Evolutionary conservation across 306 rosid species (phyloP).

Genomic region (Mimosa bimucronata): DNA sequence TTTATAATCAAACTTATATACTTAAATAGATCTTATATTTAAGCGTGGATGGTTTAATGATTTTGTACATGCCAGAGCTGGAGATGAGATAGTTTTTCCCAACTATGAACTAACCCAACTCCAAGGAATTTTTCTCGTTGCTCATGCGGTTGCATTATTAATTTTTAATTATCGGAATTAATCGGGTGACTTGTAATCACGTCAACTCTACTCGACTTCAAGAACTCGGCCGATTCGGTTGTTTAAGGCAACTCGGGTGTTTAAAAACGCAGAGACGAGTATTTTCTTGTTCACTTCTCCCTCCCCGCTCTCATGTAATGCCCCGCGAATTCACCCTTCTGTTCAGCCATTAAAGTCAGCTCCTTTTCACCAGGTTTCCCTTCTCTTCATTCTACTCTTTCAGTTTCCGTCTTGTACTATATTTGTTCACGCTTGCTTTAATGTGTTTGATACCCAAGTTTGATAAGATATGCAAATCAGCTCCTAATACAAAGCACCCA

Average conservation of each 20-base stretch:
- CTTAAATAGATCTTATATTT: too few relatives aligned
- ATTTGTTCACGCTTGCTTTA: slow-evolving; percentile 4
- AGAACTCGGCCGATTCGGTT: slow-evolving; percentile 38
- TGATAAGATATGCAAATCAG: slow-evolving; percentile 48
- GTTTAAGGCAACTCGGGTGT: slow-evolving; percentile 27
- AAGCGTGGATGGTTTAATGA: too few relatives aligned
- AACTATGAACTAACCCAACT: neutral
- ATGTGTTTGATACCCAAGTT: slow-evolving; percentile 31
- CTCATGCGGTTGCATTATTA: neutral
- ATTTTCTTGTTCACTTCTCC: slow-evolving; percentile 37
- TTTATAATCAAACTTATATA: too few relatives aligned
- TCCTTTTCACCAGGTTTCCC: slow-evolving; percentile 45
- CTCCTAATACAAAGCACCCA: slow-evolving; percentile 48
- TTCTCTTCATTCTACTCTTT: slow-evolving; percentile 3
- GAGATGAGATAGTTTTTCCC: neutral
- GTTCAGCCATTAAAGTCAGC: slow-evolving; percentile 38
- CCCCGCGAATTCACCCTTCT: slow-evolving; percentile 41
- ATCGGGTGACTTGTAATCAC: neutral
- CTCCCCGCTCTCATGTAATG: neutral
- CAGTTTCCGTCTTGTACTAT: neutral
- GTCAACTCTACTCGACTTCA: slow-evolving; percentile 29
- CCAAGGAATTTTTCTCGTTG: neutral
- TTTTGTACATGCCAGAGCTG: neutral
- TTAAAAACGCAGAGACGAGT: slow-evolving; percentile 27
- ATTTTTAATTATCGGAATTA: neutral